Evolutionary conservation across 441 rosid species (phyloP), one percentile per base, ranked within the genome.

Genomic region (Pelargonium fulgidum): DNA sequence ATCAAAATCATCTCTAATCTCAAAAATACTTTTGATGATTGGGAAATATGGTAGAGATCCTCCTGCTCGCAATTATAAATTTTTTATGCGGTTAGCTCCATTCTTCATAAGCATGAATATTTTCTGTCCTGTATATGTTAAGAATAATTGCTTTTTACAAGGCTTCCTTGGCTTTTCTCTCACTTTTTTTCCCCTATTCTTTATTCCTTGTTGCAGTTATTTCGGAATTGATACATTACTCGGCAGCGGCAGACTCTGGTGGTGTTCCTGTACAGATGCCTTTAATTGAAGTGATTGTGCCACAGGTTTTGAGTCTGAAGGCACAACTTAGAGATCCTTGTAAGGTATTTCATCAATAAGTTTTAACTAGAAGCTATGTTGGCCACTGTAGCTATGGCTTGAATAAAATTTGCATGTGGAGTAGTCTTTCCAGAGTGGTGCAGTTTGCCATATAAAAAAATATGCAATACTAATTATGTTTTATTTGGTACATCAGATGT

Each of bases 241-340:
- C 98, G 48, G 88, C 95, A 54, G 82, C 93, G 5, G 78, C 78
- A 73, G 82, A 81, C 71, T 87, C 98, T 82, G 97, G 91, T 76
- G 99, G 89, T 65, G 82, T 84, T 76, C 73, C 88, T 64, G 87
- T 85, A 33, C 96, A 92, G 74, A 84, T 89, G 85, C 96, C 96
- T 73, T 81, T 95, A 67, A 92, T 95, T 83, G 96, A 89, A 88
- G 89, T 87, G 36, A 88, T 95, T 81, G 96, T 90, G 67, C 98
- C 96, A 72, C 92, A 81, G 73, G 91, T 95, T 76, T 85, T 95
- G 93, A 88, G 78, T 81, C 77, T 95, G 22, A 87, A 89, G 87
- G 85, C 76, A 67, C 95, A 88, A 69, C 89, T 95, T 39, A 78
- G 85, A 72, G 99, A 95, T 82, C 78, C 96, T 67, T 85, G 93